Conservation (phyloP, 352 stramenopile species). For the Phytophthora uliginosa region DNA sequence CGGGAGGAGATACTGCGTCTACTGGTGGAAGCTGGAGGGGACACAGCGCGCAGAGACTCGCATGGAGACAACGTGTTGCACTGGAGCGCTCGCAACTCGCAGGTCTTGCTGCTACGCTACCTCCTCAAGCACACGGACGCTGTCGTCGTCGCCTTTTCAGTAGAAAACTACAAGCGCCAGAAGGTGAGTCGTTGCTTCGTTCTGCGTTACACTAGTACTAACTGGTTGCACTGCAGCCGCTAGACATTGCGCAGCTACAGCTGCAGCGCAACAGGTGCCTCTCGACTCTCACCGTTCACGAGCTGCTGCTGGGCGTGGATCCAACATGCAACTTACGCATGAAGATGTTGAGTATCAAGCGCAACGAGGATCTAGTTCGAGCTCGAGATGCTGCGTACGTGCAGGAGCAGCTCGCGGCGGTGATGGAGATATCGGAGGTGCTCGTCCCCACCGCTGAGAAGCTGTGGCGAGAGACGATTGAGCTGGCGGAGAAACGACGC, state of each 20-base stretch:
- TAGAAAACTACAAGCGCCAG: constrained; percentile 68
- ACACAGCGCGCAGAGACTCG: constrained; percentile 54
- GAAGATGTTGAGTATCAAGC: constrained; percentile 68
- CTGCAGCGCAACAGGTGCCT: constrained; percentile 39
- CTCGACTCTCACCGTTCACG: constrained; percentile 40
- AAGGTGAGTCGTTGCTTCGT: constrained; percentile 38
- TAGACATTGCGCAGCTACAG: constrained; percentile 66
- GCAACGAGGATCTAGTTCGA: constrained; percentile 37
- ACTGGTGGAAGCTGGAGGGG: constrained; percentile 53
- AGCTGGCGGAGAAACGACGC: constrained; percentile 46
- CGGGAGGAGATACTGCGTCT: constrained; percentile 63
- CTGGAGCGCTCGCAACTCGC: constrained; percentile 70
- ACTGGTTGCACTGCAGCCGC: constrained; percentile 38
- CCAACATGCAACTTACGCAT: constrained; percentile 66
- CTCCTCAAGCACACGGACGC: constrained; percentile 74
- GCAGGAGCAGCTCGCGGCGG: constrained; percentile 42
- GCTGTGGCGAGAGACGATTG: constrained; percentile 48
- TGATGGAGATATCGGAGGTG: constrained; percentile 38
- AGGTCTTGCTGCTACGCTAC: constrained; percentile 59
- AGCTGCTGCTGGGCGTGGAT: constrained; percentile 57
- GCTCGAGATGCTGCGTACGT: constrained; percentile 12
- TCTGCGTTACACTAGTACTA: no score
- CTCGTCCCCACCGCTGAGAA: constrained; percentile 41
- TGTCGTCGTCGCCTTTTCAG: constrained; percentile 46
- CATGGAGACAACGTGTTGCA: constrained; percentile 79